phyloP scores from a whole-genome alignment of 768 basidiomycete species.

The Agrocybe praecox region DNA sequence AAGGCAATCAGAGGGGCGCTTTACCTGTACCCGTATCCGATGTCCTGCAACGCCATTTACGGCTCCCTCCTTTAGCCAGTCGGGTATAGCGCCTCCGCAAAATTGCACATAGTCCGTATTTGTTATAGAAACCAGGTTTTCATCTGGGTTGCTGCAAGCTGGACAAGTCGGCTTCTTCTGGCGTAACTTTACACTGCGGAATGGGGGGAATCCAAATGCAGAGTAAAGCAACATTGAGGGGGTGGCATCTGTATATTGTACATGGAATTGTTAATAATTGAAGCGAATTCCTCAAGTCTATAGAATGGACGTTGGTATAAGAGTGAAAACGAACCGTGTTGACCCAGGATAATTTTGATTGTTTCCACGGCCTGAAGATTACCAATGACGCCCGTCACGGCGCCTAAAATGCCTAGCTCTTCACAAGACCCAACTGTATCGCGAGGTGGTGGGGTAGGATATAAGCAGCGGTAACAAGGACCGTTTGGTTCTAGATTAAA shows the following conservation, averaged over 20 bases:
- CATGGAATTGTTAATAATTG: no score
- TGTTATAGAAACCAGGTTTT: conserved; percentile 13
- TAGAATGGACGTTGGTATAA: no score
- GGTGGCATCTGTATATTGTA: conserved; percentile 45
- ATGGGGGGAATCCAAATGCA: conserved; percentile 67
- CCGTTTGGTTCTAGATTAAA: conserved; percentile 72
- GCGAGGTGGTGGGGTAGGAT: conserved; percentile 75
- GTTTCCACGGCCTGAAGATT: conserved; percentile 88
- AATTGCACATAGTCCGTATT: conserved; percentile 78
- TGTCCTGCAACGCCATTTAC: conserved; percentile 37
- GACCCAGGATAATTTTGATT: conserved; percentile 73
- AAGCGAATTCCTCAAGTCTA: no score
- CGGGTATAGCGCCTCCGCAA: conserved; percentile 73
- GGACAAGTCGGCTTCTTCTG: conserved; percentile 68
- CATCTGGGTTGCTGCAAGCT: conserved; percentile 59
- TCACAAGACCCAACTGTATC: conserved; percentile 77
- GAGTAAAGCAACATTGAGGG: conserved; percentile 77
- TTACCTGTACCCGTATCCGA: conserved; percentile 49
- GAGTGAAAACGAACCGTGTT: conserved; percentile 61
- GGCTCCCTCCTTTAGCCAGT: conserved; percentile 65
- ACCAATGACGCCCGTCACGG: conserved; percentile 88
- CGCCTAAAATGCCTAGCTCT: conserved; percentile 87
- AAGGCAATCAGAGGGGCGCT: background rate
- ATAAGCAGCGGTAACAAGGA: conserved; percentile 94
- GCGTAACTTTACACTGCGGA: conserved; percentile 84